Evolutionary conservation across 2,329 filamentous ascomycete species (phyloP).

Genomic region (Talaromyces marneffei): DNA sequence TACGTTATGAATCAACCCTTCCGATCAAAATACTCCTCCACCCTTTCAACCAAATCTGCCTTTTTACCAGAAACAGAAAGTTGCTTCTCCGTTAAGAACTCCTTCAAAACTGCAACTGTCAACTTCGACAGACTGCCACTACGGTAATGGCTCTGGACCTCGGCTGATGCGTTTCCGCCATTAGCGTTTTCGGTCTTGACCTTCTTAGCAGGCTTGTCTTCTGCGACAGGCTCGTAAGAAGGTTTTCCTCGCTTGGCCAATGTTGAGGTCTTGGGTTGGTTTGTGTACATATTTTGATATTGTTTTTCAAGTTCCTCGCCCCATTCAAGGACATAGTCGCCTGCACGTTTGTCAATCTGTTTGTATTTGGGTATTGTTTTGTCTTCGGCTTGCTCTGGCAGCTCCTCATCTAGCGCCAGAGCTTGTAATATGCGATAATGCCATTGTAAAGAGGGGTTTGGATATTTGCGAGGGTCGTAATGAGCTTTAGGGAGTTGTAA

Average conservation of each 20-base stretch:
- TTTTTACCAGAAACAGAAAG: slow-evolving; percentile 44
- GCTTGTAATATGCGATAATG: slow-evolving; percentile 93
- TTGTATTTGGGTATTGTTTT: slow-evolving; percentile 76
- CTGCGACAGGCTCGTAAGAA: slow-evolving; percentile 22
- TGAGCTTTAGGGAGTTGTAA: slow-evolving; percentile 78
- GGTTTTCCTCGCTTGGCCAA: slow-evolving; percentile 43
- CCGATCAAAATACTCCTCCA: slow-evolving; percentile 45
- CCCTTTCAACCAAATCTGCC: slow-evolving; percentile 45
- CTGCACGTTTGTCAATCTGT: slow-evolving; percentile 84
- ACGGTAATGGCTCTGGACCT: slow-evolving; percentile 37
- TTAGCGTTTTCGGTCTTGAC: slow-evolving; percentile 36
- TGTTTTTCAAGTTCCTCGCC: slow-evolving; percentile 61
- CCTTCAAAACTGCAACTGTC: slow-evolving; percentile 43
- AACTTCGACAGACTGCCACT: slow-evolving; percentile 44
- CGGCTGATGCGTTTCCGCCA: slow-evolving; percentile 26
- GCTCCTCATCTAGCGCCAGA: slow-evolving; percentile 83
- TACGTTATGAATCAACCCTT: slow-evolving; percentile 25
- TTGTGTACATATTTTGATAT: slow-evolving; percentile 40
- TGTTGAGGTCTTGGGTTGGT: slow-evolving; percentile 38
- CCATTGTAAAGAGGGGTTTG: slow-evolving; percentile 91
- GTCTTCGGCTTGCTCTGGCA: slow-evolving; percentile 69
- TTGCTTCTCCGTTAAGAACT: slow-evolving; percentile 41
- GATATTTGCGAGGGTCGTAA: slow-evolving; percentile 82
- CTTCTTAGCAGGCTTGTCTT: slow-evolving; percentile 39
- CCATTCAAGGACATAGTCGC: slow-evolving; percentile 73